Evolutionary conservation across 2,329 filamentous ascomycete genomes (phyloP), one percentile per base, ranked within the genome.

Genomic region (Penicillium hesseltinei): DNA sequence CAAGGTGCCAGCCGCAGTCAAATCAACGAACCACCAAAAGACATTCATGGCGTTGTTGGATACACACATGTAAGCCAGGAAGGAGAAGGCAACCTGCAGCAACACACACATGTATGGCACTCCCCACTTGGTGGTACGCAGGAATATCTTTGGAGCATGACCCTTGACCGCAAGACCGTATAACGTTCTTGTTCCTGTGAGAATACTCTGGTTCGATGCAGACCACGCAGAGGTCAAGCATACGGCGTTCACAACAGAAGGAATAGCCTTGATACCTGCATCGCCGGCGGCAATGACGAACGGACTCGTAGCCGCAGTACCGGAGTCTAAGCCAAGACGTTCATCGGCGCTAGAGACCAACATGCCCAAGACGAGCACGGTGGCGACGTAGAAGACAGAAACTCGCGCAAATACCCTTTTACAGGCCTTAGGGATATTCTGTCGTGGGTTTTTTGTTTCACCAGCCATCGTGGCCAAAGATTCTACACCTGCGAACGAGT

Each of bases 171-270:
- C 75, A 2, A 77, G 65, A 31, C 73, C 73, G 61, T 81, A 83
- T 10, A 84, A 74, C 55, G 79, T 80, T 59, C 82, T 78, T 7
- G 80, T 82, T 11, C 78, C 80, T 2, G 78, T 77, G 65, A 81
- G 80, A 51, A 92, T 77, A 66, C 82, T 84, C 62, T 88, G 85
- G 64, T 91, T 91, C 0, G 83, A 85, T 0, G 88, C 81, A 0
- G 88, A 90, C 75, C 84, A 87, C 0, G 87, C 88, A 0, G 87
- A 88, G 0, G 86, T 89, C 62, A 92, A 80, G 64, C 92, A 87
- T 27, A 92, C 80, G 36, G 88, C 89, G 70, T 93, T 93, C 73
- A 92, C 86, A 54, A 92, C 83, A 6, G 84, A 85, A 0, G 88
- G 87, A 5, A 92, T 82, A 7, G 82, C 86, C 5, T 78, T 80